Evolutionary conservation across 1,139 yeast species (phyloP), one percentile per base, ranked within the genome.

Genomic region (Candida glucosophila): DNA sequence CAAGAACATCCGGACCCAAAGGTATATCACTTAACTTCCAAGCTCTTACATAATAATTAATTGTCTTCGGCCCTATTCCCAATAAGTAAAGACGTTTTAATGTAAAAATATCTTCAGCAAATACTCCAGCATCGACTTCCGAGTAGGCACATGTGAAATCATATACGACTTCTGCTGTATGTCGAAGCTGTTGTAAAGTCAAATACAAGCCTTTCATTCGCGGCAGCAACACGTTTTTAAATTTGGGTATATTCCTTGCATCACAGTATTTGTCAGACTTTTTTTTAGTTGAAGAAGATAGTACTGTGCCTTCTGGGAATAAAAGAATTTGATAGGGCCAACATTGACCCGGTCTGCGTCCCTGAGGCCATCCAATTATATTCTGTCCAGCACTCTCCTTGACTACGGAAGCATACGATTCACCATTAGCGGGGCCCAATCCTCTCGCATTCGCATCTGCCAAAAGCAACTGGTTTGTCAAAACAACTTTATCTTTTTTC

Each of bases 261-360:
- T 52, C 54, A 15, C 82, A 79, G 51, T 58, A 90, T 10, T 50
- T 62, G 10, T 58, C 59, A 3, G 88, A 74, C 32, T 71, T 70
- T 5, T 44, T 55, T 25, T 71, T 65, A 4, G 95, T 85, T 36
- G 72, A 67, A 8, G 60, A 61, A 19, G 92, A 77, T 32, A 82
- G 58, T 28, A 86, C 92, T 0, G 99, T 90, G 2, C 99, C 99
- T 51, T 90, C 99, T 1, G 99, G 98, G 52, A 79, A 90, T 17
- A 90, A 50, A 15, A 88, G 53, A 28, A 90, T 47, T 44, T 59
- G 59, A 37, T 73, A 76, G 36, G 75, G 63, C 59, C 64, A 49
- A 19, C 12, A 9, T 25, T 50, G 35, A 34, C 47, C 37, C 2
- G 52, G 30, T 17, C 54, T 44, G 4, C 35, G 37, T 2, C 67